These are phyloP conservation scores for Fusarium verrucosum DNA, from an alignment of 2,329 filamentous ascomycete species.

Conservation along the genomic window DNA sequence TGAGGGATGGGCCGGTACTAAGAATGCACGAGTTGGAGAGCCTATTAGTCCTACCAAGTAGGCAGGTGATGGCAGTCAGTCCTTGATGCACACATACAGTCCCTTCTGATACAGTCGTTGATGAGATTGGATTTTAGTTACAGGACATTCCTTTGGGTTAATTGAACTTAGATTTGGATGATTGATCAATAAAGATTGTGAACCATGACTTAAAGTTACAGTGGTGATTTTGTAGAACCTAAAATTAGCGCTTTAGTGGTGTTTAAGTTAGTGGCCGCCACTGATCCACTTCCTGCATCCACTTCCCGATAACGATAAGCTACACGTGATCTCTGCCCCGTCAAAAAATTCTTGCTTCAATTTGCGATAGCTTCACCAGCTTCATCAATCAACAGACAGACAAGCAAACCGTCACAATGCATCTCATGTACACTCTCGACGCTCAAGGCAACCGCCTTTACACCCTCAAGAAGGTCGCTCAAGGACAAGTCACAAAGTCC, in stretches of 20 bases:
- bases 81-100: too few species aligned
- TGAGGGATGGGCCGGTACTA: constrained; percentile 74
- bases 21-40: constrained; percentile 64
- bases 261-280: not conserved
- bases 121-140: not conserved
- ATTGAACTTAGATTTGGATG: not conserved
- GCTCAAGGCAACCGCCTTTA: constrained; percentile 86
- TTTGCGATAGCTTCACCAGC: constrained; percentile 17
- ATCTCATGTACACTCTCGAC: constrained; percentile 86
- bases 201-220: too few species aligned
- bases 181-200: not conserved
- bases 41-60: constrained; percentile 46
- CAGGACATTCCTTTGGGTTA: not conserved
- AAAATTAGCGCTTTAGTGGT: not conserved
- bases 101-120: not conserved
- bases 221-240: not conserved
- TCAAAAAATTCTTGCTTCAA: constrained; percentile 32
- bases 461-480: constrained; percentile 90
- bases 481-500: constrained; percentile 90
- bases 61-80: constrained; percentile 27
- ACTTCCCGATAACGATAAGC: constrained; percentile 30
- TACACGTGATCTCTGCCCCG: constrained; percentile 35
- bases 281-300: not conserved
- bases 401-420: constrained; percentile 53
- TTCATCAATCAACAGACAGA: constrained; percentile 4